phyloP scores from a whole-genome alignment of 2,329 filamentous ascomycete genomes.

The Botrytis squamosa region DNA sequence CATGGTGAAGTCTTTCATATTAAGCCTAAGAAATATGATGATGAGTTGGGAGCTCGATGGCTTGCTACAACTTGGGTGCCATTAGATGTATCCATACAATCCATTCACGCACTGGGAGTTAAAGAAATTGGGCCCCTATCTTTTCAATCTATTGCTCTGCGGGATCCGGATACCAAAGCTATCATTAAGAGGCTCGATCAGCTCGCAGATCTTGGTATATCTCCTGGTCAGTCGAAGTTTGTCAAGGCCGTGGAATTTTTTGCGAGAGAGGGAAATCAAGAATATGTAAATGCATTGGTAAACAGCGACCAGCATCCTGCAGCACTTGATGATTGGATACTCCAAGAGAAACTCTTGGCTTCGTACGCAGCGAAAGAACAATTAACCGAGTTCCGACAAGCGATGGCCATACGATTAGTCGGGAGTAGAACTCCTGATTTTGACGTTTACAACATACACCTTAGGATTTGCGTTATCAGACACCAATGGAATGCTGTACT shows the following conservation, averaged over 20 bases:
- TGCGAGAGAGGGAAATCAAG: slow-evolving; percentile 52
- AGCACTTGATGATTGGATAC: slow-evolving; percentile 53
- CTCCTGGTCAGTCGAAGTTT: slow-evolving; percentile 62
- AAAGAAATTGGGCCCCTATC: slow-evolving; percentile 71
- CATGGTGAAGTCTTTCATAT: slow-evolving; percentile 37
- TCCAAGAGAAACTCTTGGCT: slow-evolving; percentile 55
- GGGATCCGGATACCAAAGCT: slow-evolving; percentile 55
- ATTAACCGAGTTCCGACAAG: slow-evolving; percentile 52
- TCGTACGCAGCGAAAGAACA: slow-evolving; percentile 52
- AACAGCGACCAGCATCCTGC: slow-evolving; percentile 65
- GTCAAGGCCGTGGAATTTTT: slow-evolving; percentile 64
- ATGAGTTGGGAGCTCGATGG: slow-evolving; percentile 72
- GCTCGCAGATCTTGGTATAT: slow-evolving; percentile 62
- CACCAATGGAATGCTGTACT: slow-evolving; percentile 38
- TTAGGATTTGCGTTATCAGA: slow-evolving; percentile 42
- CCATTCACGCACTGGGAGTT: slow-evolving; percentile 69
- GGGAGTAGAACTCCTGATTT: slow-evolving; percentile 41
- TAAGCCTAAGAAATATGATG: slow-evolving; percentile 54
- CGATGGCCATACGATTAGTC: slow-evolving; percentile 53
- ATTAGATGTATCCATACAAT: slow-evolving; percentile 68
- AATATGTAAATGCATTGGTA: slow-evolving; percentile 34
- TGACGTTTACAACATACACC: slow-evolving; percentile 48
- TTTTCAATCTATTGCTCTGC: slow-evolving; percentile 71
- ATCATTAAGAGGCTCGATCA: slow-evolving; percentile 60
- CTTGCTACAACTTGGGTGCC: slow-evolving; percentile 77